Evolutionary conservation across 257 asterid species (phyloP).

Genomic region (Lithospermum erythrorhizon): DNA sequence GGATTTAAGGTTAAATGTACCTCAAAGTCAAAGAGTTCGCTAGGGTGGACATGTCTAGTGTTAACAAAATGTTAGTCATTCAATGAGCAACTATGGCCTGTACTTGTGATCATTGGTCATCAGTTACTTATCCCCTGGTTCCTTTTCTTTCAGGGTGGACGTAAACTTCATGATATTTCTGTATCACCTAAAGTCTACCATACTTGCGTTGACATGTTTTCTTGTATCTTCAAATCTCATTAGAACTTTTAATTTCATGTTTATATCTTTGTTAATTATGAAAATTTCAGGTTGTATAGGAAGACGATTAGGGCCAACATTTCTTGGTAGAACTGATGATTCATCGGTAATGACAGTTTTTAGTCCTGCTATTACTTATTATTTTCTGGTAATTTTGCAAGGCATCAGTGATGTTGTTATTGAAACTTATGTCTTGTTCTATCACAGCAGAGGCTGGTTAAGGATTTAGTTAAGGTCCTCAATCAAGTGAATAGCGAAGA

Average conservation of each 20-base stretch:
- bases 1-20: too few species aligned
- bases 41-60: too few species aligned
- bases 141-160: too few species aligned
- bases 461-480: constrained; percentile 79
- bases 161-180: not conserved
- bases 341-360: constrained; percentile 57
- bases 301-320: constrained; percentile 88
- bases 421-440: constrained; percentile 5
- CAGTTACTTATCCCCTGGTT: too few species aligned
- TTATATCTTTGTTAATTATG: constrained; percentile 14
- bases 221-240: too few species aligned
- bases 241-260: not conserved
- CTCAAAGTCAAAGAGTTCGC: too few species aligned
- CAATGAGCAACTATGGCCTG: too few species aligned
- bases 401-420: not conserved
- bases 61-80: too few species aligned
- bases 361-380: constrained; percentile 5
- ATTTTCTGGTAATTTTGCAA: constrained; percentile 5
- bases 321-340: constrained; percentile 83
- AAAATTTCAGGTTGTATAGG: constrained; percentile 84
- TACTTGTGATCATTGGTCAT: too few species aligned
- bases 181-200: not conserved
- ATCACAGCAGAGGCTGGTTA: constrained; percentile 66
- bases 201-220: too few species aligned
- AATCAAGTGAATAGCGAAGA: constrained; percentile 85